Evolutionary conservation across 108 stramenopile species (phyloP).

Genomic region (Fistulifera pelliculosa): DNA sequence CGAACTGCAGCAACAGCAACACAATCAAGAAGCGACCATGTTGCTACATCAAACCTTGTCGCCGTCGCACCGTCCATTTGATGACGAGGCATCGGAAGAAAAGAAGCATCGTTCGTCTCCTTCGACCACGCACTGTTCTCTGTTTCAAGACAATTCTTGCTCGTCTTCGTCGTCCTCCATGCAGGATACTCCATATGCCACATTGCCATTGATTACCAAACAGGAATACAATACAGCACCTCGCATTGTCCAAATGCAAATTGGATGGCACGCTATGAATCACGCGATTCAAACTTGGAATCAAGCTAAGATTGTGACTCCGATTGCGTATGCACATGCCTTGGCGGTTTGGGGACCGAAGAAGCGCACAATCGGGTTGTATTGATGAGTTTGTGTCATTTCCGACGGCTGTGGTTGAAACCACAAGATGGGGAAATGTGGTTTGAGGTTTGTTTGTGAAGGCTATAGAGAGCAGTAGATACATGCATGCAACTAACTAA

Average conservation of each 20-base stretch:
- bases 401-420: conserved; percentile 28
- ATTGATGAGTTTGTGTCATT: conserved; percentile 41
- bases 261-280: conserved; percentile 20
- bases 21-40: no score
- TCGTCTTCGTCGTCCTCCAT: no score
- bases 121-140: no score
- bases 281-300: conserved; percentile 13
- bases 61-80: no score
- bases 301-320: conserved; percentile 2
- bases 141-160: no score
- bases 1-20: neutral
- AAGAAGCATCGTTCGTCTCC: no score
- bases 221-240: conserved; percentile 42
- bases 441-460: no score
- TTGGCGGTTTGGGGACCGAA: neutral
- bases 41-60: no score
- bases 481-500: no score
- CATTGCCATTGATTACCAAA: conserved; percentile 13
- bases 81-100: no score
- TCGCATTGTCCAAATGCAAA: conserved; percentile 32
- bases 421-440: conserved; percentile 10
- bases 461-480: no score
- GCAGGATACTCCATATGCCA: no score
- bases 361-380: conserved; percentile 21
- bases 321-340: conserved; percentile 1